A percentile compares a stretch with the other conserved stretches of the same genome.
Evolutionary conservation across 306 rosid species (phyloP).

Genomic region (Quercus berberidifolia): DNA sequence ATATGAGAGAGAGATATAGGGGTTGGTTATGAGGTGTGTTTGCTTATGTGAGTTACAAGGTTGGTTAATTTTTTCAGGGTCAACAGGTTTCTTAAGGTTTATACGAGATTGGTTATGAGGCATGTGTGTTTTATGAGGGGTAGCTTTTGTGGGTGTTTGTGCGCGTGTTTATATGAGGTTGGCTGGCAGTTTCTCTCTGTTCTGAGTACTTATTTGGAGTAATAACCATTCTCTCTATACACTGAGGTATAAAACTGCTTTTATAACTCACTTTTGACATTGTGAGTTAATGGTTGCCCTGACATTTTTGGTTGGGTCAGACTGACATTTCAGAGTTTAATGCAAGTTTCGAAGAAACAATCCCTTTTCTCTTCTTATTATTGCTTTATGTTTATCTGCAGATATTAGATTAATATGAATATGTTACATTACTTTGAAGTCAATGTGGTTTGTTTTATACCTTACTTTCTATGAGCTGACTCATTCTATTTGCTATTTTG

Average conservation of each 20-base stretch:
- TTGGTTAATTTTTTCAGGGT: not conserved
- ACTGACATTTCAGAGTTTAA: not conserved
- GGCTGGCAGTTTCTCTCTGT: not conserved
- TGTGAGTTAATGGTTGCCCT: not conserved
- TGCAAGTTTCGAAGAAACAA: not conserved
- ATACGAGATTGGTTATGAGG: too few species aligned
- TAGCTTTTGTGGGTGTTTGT: not conserved
- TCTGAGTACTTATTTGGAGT: not conserved
- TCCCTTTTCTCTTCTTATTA: not conserved
- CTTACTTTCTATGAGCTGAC: conserved; percentile 10
- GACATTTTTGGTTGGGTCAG: not conserved
- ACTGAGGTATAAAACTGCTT: not conserved
- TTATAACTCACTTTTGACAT: not conserved
- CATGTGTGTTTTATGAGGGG: too few species aligned
- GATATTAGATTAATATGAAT: not conserved
- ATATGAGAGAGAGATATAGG: too few species aligned
- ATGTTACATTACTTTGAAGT: not conserved
- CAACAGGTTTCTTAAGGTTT: not conserved
- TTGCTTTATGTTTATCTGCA: not conserved
- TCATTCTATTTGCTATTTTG: conserved; percentile 6
- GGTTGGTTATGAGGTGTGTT: too few species aligned
- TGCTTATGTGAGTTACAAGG: not conserved
- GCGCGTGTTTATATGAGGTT: not conserved
- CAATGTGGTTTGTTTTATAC: not conserved
- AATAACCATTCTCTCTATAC: not conserved